Evolutionary conservation across 805 yeast genomes (phyloP).

Genomic region (Kuraishia ogatae): DNA sequence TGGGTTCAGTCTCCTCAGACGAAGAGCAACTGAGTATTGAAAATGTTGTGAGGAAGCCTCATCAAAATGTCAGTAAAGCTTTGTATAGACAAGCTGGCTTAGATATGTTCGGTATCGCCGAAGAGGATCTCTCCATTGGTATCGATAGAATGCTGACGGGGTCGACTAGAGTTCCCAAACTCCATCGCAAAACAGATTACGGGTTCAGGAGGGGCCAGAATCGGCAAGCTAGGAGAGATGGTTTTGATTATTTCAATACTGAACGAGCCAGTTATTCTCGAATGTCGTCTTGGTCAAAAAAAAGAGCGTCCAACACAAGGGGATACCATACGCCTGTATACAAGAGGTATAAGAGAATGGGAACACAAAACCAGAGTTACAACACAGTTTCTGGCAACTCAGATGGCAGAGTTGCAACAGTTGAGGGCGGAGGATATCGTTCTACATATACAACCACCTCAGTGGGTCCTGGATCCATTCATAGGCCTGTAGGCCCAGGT

Average conservation of each 20-base stretch:
- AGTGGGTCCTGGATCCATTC: too few species aligned
- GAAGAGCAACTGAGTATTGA: not conserved
- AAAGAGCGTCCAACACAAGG: not conserved
- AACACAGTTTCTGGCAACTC: not conserved
- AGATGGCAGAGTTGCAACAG: too few species aligned
- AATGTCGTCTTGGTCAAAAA: not conserved
- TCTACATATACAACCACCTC: too few species aligned
- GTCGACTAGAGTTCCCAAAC: not conserved
- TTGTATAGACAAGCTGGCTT: slow-evolving; percentile 1
- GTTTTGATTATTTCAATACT: too few species aligned
- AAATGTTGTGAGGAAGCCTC: slow-evolving; percentile 2
- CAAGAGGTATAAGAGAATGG: not conserved
- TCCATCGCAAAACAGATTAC: not conserved
- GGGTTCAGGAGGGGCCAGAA: not conserved
- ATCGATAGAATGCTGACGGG: slow-evolving; percentile 18
- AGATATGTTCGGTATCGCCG: slow-evolving; percentile 13
- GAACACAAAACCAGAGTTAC: not conserved
- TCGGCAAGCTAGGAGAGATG: not conserved
- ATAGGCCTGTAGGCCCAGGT: too few species aligned
- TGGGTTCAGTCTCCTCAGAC: slow-evolving; percentile 3
- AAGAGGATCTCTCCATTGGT: slow-evolving; percentile 17
- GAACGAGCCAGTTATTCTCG: not conserved
- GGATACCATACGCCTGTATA: not conserved
- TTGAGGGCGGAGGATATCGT: too few species aligned
- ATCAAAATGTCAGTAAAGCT: slow-evolving; percentile 1